Percentiles rank a stretch among this genome's conserved stretches.
These are phyloP conservation scores for Tuctoria greenei DNA, from an alignment of 176 grass and related monocot genomes.

Conservation along the genomic window DNA sequence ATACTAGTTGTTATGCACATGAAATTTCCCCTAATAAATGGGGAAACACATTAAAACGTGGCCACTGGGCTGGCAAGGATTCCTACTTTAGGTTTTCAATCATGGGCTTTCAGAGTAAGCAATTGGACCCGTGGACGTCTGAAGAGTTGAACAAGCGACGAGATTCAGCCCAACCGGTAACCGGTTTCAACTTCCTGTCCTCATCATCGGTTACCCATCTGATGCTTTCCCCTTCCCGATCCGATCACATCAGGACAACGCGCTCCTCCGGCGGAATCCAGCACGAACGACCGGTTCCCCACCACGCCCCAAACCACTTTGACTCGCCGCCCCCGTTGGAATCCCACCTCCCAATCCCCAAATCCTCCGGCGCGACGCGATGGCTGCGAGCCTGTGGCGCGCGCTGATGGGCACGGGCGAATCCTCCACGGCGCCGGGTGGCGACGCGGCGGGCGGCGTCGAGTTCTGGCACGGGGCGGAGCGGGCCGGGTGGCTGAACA, in stretches of 20 bases:
- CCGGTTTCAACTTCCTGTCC: neutral
- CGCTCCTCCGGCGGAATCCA: neutral
- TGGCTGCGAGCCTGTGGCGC: conserved; percentile 79
- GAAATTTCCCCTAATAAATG: too few species aligned
- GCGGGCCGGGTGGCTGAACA: conserved; percentile 79
- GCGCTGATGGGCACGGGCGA: conserved; percentile 46
- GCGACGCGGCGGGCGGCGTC: conserved; percentile 52
- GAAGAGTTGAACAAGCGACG: neutral
- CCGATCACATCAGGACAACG: neutral
- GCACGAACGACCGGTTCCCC: neutral
- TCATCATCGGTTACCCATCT: neutral
- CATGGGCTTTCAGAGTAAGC: neutral
- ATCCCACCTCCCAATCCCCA: conserved; percentile 24
- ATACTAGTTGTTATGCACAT: too few species aligned
- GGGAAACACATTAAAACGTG: too few species aligned
- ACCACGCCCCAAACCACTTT: neutral
- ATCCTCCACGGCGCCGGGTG: conserved; percentile 6
- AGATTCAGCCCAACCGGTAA: conserved; percentile 20
- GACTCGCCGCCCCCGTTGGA: conserved; percentile 9
- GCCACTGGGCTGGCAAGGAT: too few species aligned
- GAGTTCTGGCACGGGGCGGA: conserved; percentile 89
- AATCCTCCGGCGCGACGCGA: conserved; percentile 13
- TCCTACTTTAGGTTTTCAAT: too few species aligned
- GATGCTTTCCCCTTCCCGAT: neutral
- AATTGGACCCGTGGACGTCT: neutral